These are phyloP conservation scores for Bacidia gigantensis DNA, from an alignment of 495 filamentous ascomycete genomes.

Conservation along the genomic window DNA sequence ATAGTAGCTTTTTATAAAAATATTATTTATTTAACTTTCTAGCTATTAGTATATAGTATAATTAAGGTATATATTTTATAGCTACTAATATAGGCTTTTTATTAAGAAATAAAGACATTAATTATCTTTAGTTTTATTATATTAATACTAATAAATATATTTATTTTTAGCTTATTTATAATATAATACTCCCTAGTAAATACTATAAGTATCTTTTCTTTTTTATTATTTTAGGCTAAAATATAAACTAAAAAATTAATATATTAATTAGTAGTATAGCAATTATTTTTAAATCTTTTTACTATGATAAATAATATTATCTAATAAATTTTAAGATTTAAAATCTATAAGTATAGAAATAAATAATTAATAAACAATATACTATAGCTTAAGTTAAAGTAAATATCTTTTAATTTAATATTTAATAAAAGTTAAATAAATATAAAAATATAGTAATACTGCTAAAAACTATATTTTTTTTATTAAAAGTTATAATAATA, in stretches of 20 bases:
- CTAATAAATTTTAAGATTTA: not conserved
- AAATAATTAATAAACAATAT: not conserved
- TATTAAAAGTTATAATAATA: not conserved
- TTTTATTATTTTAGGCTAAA: not conserved
- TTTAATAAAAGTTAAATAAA: not conserved
- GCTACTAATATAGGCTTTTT: not conserved
- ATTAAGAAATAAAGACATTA: not conserved
- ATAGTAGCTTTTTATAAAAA: not conserved
- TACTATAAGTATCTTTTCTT: not conserved
- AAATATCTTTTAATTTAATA: not conserved
- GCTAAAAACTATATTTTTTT: not conserved
- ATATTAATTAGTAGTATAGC: not conserved
- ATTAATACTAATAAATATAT: not conserved
- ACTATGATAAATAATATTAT: not conserved
- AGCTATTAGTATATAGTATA: not conserved
- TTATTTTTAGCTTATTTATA: not conserved
- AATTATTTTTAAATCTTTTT: constrained; percentile 1
- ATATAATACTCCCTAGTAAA: not conserved
- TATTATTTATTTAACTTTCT: not conserved
- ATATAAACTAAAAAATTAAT: not conserved
- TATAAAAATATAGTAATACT: not conserved
- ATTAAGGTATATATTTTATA: not conserved
- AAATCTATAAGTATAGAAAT: not conserved
- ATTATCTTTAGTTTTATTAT: not conserved
- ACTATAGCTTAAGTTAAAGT: not conserved